Conservation (phyloP, 495 filamentous ascomycete genomes). For the Xylaria intraflava region DNA sequence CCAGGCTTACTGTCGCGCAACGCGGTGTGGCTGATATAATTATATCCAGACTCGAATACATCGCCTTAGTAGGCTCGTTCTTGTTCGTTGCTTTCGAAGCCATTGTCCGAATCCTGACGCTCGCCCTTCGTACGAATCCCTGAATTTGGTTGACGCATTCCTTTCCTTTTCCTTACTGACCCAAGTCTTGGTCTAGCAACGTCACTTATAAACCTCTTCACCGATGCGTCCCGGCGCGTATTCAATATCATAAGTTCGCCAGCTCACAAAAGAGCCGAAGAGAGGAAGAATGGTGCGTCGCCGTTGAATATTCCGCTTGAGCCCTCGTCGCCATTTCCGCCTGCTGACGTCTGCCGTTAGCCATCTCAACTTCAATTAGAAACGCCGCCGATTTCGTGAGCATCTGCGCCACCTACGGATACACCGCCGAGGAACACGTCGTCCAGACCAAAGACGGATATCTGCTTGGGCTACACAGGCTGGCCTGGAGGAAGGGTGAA, state of each 20-base stretch:
- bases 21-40: neutral
- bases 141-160: neutral
- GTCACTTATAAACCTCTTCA: slow-evolving; percentile 74
- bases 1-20: neutral
- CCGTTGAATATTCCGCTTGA: neutral
- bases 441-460: slow-evolving; percentile 93
- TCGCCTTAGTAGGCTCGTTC: slow-evolving; percentile 76
- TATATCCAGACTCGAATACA: slow-evolving; percentile 72
- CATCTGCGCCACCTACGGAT: slow-evolving; percentile 80
- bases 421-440: slow-evolving; percentile 91
- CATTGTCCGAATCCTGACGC: slow-evolving; percentile 78
- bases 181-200: slow-evolving; percentile 47
- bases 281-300: slow-evolving; percentile 47
- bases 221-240: slow-evolving; percentile 68
- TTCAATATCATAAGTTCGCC: slow-evolving; percentile 75
- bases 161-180: slow-evolving; percentile 7
- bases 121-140: slow-evolving; percentile 67
- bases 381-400: slow-evolving; percentile 87
- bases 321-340: slow-evolving; percentile 13
- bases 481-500: slow-evolving; percentile 75
- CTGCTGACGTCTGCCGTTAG: slow-evolving; percentile 20
- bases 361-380: slow-evolving; percentile 46
- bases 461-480: slow-evolving; percentile 79
- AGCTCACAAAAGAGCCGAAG: slow-evolving; percentile 56
- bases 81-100: slow-evolving; percentile 73